These are phyloP conservation scores for Pleurotus giganteus DNA, from an alignment of 768 basidiomycete species.

Conservation along the genomic window DNA sequence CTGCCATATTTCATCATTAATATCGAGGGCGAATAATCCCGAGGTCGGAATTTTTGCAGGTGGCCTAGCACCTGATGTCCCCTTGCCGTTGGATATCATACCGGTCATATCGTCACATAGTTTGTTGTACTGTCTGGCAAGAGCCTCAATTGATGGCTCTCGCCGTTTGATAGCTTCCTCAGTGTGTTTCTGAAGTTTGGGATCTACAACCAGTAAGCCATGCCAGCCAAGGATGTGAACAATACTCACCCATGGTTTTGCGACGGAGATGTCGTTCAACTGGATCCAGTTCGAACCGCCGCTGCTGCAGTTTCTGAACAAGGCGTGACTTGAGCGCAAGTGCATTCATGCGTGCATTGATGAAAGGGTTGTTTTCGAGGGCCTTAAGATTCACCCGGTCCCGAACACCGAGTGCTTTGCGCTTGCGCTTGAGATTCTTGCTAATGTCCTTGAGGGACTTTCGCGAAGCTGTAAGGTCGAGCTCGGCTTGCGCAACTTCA, in stretches of 20 bases:
- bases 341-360: constrained; percentile 3
- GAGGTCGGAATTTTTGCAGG: constrained; percentile 21
- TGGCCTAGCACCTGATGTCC: constrained; percentile 16
- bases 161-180: constrained; percentile 21
- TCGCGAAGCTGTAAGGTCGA: neutral
- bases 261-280: neutral
- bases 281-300: constrained; percentile 8
- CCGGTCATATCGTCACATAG: no score
- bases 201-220: constrained; percentile 14
- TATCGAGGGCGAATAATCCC: constrained; percentile 28
- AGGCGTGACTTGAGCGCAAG: no score
- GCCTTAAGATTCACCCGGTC: neutral
- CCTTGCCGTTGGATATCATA: no score
- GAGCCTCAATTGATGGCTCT: constrained; percentile 24
- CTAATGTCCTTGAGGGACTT: neutral
- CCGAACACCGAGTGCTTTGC: neutral
- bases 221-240: neutral
- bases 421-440: neutral
- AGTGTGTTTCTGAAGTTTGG: constrained; percentile 26
- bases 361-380: neutral
- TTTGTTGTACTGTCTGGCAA: constrained; percentile 27
- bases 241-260: neutral
- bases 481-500: neutral
- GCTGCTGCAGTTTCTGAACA: neutral
- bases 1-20: constrained; percentile 35